These are phyloP conservation scores for Anaeramoeba flamelloides DNA, from an alignment of 78 protist species.

Conservation along the genomic window DNA sequence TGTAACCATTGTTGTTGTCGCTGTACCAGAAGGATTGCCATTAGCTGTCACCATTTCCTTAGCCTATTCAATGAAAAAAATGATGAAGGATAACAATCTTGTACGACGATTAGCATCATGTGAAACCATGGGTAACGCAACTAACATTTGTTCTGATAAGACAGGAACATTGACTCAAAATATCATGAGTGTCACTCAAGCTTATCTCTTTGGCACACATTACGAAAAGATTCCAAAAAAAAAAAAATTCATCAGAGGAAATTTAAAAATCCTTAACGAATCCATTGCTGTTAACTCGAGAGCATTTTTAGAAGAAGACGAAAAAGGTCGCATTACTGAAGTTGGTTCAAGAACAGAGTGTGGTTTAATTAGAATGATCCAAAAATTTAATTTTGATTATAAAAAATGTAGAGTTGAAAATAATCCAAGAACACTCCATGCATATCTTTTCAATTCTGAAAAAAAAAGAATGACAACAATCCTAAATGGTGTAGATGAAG, in stretches of 20 bases:
- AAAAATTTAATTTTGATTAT: background rate
- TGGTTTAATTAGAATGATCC: background rate
- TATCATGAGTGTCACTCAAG: slow-evolving; percentile 74
- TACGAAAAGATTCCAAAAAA: background rate
- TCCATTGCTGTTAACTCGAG: slow-evolving; percentile 4
- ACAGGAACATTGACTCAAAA: slow-evolving; percentile 90
- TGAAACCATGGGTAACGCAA: slow-evolving; percentile 87
- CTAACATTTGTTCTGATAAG: slow-evolving; percentile 55
- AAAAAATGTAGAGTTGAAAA: background rate
- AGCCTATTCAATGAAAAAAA: slow-evolving; percentile 73
- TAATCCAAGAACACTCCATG: background rate
- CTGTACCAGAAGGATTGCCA: slow-evolving; percentile 96
- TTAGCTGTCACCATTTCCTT: slow-evolving; percentile 92
- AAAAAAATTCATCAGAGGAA: background rate
- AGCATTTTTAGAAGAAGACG: background rate
- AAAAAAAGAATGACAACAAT: background rate
- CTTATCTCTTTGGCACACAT: background rate
- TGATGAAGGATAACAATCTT: slow-evolving; percentile 83
- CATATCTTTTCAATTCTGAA: background rate
- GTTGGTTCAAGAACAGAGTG: background rate
- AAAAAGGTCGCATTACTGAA: background rate
- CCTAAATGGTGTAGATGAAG: too few relatives aligned
- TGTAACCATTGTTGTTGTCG: slow-evolving; percentile 86
- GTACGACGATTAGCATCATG: slow-evolving; percentile 84
- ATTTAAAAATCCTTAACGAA: background rate